Conservation (phyloP, 352 stramenopile species). For the Globisporangium parvum region DNA sequence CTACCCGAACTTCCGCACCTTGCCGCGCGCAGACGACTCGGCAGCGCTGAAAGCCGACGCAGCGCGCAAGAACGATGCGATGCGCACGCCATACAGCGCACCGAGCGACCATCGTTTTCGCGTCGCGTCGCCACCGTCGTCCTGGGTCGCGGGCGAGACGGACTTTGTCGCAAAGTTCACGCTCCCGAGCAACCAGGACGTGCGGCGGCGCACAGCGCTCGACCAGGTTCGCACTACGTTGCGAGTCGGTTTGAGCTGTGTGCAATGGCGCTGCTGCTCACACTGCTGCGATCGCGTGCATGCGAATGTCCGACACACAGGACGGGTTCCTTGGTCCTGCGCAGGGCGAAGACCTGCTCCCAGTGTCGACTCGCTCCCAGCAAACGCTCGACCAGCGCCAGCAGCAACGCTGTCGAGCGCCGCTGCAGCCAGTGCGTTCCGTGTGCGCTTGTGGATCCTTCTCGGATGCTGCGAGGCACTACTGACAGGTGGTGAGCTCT, state of each 20-base stretch:
- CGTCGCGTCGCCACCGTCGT: conserved; percentile 19
- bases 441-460: neutral
- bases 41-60: conserved; percentile 32
- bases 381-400: conserved; percentile 10
- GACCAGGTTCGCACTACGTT: conserved; percentile 33
- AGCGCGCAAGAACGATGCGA: conserved; percentile 37
- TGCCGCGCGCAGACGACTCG: conserved; percentile 17
- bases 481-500: neutral
- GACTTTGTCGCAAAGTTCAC: conserved; percentile 73
- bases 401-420: conserved; percentile 6
- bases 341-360: conserved; percentile 24
- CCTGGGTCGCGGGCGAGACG: conserved; percentile 10
- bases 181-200: conserved; percentile 55
- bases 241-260: neutral
- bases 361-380: conserved; percentile 26
- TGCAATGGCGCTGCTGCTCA: neutral
- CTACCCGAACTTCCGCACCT: conserved; percentile 24
- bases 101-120: conserved; percentile 45
- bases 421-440: neutral
- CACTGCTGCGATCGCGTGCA: neutral
- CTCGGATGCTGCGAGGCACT: neutral
- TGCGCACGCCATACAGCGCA: conserved; percentile 35
- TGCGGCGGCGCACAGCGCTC: conserved; percentile 40
- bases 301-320: conserved; percentile 3
- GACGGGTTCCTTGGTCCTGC: conserved; percentile 45